phyloP scores from a whole-genome alignment of 306 rosid species.

The Castanopsis chinensis region DNA sequence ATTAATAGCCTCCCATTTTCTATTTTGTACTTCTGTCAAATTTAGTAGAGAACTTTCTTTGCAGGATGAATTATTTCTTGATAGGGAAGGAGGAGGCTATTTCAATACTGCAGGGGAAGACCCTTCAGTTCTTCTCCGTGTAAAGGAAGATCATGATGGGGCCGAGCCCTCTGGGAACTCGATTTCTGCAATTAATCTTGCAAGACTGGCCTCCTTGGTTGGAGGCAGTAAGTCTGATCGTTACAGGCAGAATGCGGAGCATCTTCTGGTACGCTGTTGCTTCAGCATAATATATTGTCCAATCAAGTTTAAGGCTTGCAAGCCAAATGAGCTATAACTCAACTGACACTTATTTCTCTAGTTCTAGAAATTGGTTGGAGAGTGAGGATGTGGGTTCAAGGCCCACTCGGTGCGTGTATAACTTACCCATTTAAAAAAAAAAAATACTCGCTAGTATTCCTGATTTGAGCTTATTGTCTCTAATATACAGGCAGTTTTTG shows the following conservation, averaged over 20 bases:
- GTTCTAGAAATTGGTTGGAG: no score
- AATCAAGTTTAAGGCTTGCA: neutral
- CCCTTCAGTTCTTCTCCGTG: slow-evolving; percentile 78
- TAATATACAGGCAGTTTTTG: slow-evolving; percentile 76
- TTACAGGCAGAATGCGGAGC: slow-evolving; percentile 75
- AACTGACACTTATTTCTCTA: no score
- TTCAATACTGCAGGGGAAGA: slow-evolving; percentile 90
- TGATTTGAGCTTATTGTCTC: slow-evolving; percentile 2
- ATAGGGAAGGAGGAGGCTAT: slow-evolving; percentile 87
- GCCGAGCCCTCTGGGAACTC: slow-evolving; percentile 99
- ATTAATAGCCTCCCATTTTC: slow-evolving; percentile 1
- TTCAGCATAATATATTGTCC: neutral
- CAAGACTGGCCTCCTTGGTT: slow-evolving; percentile 70
- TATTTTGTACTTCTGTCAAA: slow-evolving; percentile 8
- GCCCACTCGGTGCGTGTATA: no score
- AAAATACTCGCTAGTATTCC: neutral
- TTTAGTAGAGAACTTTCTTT: slow-evolving; percentile 12
- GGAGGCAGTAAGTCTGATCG: slow-evolving; percentile 59
- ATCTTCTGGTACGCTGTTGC: slow-evolving; percentile 59
- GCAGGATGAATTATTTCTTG: slow-evolving; percentile 92
- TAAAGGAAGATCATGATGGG: slow-evolving; percentile 95
- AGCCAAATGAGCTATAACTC: no score
- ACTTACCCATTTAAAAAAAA: no score
- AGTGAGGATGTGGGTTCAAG: no score
- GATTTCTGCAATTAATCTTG: slow-evolving; percentile 70